These are phyloP conservation scores for Trifolium fragiferum DNA, from an alignment of 306 rosid species.

Conservation along the genomic window DNA sequence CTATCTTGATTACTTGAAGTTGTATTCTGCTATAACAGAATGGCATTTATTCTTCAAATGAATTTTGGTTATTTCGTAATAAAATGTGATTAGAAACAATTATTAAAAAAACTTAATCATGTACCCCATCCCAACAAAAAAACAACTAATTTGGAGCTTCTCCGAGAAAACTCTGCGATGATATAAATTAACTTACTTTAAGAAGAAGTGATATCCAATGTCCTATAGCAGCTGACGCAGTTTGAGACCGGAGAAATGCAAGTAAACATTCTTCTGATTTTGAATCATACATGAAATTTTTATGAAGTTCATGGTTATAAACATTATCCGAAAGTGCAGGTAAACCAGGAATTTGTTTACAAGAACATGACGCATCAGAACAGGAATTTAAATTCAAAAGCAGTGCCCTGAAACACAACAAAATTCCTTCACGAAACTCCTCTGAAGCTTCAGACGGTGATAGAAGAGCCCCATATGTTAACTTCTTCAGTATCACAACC, in stretches of 20 bases:
- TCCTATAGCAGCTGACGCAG: conserved; percentile 88
- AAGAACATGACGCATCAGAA: conserved; percentile 63
- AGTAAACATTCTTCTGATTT: conserved; percentile 78
- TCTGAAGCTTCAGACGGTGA: conserved; percentile 93
- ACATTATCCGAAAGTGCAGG: conserved; percentile 62
- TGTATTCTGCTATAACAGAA: conserved; percentile 30
- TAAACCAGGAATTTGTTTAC: conserved; percentile 58
- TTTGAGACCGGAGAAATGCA: conserved; percentile 72
- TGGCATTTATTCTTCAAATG: conserved; percentile 5
- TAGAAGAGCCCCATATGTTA: conserved; percentile 86
- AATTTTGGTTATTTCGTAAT: conserved; percentile 27
- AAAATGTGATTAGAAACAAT: conserved; percentile 19
- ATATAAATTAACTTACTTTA: conserved; percentile 56
- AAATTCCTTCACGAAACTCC: conserved; percentile 94
- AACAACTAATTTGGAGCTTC: conserved; percentile 8
- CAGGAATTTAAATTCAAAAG: conserved; percentile 70
- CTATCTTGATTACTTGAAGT: conserved; percentile 33
- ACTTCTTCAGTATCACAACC: conserved; percentile 91
- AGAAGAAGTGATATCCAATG: conserved; percentile 98
- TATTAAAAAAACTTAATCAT: neutral
- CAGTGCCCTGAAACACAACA: conserved; percentile 75
- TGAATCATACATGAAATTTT: conserved; percentile 47
- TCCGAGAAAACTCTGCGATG: conserved; percentile 29
- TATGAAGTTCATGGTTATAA: conserved; percentile 40
- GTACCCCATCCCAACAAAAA: neutral